A percentile compares a stretch with the other conserved stretches of the same genome.
Conservation (phyloP, 1,284 basidiomycete genomes). For the Malassezia sympodialis region DNA sequence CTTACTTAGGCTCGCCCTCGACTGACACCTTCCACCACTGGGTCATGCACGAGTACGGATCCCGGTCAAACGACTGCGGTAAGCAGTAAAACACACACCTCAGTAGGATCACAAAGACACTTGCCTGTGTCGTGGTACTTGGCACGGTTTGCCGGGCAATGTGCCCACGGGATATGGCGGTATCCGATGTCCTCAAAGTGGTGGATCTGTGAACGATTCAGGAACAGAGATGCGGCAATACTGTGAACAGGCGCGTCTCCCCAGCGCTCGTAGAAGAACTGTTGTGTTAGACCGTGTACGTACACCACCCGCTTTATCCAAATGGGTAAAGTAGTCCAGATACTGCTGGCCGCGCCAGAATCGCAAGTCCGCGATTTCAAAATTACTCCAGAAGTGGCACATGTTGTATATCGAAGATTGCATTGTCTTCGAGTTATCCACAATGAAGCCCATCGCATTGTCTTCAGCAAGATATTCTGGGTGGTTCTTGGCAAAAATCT, state of each 20-base stretch:
- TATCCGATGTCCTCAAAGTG: constrained; percentile 43
- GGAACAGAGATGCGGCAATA: constrained; percentile 38
- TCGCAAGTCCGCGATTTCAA: constrained; percentile 62
- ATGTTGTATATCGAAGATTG: constrained; percentile 55
- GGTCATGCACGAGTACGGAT: constrained; percentile 33
- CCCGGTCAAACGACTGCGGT: constrained; percentile 27
- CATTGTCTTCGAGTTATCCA: constrained; percentile 62
- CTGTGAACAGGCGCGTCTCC: constrained; percentile 62
- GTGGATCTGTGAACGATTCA: constrained; percentile 31
- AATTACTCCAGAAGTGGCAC: constrained; percentile 61
- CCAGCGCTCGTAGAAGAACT: constrained; percentile 56
- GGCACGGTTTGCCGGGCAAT: constrained; percentile 31
- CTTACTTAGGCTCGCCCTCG: constrained; percentile 18
- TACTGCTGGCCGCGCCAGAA: constrained; percentile 73
- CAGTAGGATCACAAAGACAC: constrained; percentile 36
- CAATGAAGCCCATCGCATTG: constrained; percentile 65
- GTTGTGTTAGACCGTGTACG: background rate
- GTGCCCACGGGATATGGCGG: constrained; percentile 31
- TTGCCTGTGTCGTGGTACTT: constrained; percentile 39
- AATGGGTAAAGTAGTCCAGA: constrained; percentile 63
- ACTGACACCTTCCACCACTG: constrained; percentile 32
- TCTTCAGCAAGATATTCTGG: constrained; percentile 61
- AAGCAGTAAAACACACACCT: constrained; percentile 13
- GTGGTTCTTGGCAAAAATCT: constrained; percentile 61
- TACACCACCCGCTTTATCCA: constrained; percentile 64